Evolutionary conservation across 495 filamentous ascomycete genomes (phyloP).

Genomic region (Penicillium chermesinum): DNA sequence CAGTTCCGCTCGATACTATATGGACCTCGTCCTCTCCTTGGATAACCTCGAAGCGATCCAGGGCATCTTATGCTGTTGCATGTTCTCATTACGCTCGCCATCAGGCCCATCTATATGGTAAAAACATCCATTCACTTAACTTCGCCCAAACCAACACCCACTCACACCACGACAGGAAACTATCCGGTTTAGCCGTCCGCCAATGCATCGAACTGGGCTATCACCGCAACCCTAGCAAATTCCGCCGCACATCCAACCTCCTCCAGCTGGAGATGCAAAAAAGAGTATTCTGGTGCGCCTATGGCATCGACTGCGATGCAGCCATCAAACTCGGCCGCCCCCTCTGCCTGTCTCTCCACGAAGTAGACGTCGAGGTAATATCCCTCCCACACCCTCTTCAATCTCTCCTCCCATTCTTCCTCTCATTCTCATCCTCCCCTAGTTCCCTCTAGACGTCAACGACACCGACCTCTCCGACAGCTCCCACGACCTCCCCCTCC

Average conservation of each 20-base stretch:
- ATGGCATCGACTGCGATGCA: slow-evolving; percentile 8
- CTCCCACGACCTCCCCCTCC: background rate
- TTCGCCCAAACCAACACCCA: background rate
- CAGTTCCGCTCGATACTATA: slow-evolving; percentile 3
- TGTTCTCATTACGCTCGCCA: slow-evolving; percentile 12
- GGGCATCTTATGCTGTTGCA: slow-evolving; percentile 14
- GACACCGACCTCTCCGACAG: background rate
- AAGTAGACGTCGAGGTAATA: slow-evolving; percentile 14
- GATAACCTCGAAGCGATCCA: slow-evolving; percentile 17
- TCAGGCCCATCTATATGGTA: slow-evolving; percentile 12
- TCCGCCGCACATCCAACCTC: background rate
- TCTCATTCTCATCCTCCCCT: background rate
- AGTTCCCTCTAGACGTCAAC: slow-evolving; percentile 10
- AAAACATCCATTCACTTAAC: background rate
- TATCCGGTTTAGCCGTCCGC: slow-evolving; percentile 12
- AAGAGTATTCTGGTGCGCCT: slow-evolving; percentile 14
- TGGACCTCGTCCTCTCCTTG: slow-evolving; percentile 3
- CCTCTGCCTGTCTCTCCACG: slow-evolving; percentile 5
- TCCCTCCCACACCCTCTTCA: background rate
- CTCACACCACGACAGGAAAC: slow-evolving; percentile 9
- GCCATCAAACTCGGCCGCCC: slow-evolving; percentile 13
- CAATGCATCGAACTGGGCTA: slow-evolving; percentile 18
- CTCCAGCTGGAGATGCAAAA: slow-evolving; percentile 8
- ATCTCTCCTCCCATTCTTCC: background rate
- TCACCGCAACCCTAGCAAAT: slow-evolving; percentile 9